A percentile compares a stretch with the other conserved stretches of the same genome.
Conservation (phyloP, 2,329 filamentous ascomycete genomes). For the Diaporthe nobilis region DNA sequence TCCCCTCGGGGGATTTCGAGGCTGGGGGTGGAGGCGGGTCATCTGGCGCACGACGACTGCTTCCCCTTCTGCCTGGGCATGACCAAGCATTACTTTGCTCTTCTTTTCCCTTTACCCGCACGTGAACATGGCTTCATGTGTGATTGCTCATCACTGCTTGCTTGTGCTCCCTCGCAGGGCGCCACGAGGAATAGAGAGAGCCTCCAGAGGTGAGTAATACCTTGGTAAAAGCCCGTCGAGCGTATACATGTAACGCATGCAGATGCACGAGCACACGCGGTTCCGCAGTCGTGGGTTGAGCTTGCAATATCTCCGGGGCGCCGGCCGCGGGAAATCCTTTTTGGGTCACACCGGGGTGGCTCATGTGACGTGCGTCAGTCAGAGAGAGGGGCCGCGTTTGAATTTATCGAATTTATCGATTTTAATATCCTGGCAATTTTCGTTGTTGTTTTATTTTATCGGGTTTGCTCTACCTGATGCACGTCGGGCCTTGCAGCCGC, state of each 20-base stretch:
- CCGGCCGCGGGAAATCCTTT: conserved; percentile 15
- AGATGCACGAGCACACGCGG: conserved; percentile 2
- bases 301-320: conserved; percentile 21
- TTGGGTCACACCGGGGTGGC: conserved; percentile 28
- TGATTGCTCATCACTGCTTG: conserved; percentile 15
- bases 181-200: background rate
- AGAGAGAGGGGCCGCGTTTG: background rate
- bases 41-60: background rate
- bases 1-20: conserved; percentile 19
- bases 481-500: background rate
- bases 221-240: background rate
- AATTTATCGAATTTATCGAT: conserved; percentile 31
- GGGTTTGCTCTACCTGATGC: background rate
- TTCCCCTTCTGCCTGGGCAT: background rate
- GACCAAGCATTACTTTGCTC: background rate
- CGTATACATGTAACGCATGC: background rate
- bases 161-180: background rate
- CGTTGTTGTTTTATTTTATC: background rate
- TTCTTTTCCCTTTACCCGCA: background rate
- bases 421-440: background rate
- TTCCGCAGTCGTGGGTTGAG: background rate
- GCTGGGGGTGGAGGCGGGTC: background rate
- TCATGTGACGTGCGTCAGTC: conserved; percentile 10
- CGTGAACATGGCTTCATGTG: background rate
- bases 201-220: background rate